Percentiles rank a stretch among this genome's conserved stretches.
Evolutionary conservation across 2,329 filamentous ascomycete species (phyloP).

Genomic region (Exophiala sp.): DNA sequence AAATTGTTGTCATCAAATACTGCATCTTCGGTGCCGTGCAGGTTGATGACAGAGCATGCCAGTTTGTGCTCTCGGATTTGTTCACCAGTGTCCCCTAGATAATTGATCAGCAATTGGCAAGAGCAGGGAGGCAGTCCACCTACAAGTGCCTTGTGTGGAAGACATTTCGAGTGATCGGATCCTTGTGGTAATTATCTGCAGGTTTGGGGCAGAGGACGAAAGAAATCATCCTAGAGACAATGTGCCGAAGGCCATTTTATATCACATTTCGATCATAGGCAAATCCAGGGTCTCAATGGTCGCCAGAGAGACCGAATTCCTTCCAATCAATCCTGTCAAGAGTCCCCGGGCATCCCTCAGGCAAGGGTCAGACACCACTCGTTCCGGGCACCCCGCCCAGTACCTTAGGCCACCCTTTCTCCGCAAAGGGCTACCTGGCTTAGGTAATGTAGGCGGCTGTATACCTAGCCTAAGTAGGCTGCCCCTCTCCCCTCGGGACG

Average conservation of each 20-base stretch:
- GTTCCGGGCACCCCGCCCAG: no score
- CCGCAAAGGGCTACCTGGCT: no score
- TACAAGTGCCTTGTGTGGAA: slow-evolving; percentile 2
- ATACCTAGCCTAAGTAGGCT: no score
- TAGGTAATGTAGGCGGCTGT: no score
- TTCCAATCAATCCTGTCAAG: neutral
- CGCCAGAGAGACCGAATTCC: neutral
- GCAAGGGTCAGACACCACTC: neutral
- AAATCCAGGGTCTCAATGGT: neutral
- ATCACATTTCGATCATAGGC: no score
- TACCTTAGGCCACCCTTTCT: no score
- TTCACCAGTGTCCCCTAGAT: slow-evolving; percentile 20
- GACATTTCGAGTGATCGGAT: neutral
- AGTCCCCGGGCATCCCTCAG: neutral
- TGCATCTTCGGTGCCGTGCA: slow-evolving; percentile 18
- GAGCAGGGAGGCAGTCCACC: neutral
- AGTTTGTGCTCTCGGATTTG: slow-evolving; percentile 22
- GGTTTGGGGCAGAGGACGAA: no score
- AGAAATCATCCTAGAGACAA: no score
- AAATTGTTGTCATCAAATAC: slow-evolving; percentile 16
- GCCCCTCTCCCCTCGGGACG: no score
- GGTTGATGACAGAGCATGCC: slow-evolving; percentile 22
- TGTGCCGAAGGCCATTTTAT: no score
- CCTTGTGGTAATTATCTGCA: no score
- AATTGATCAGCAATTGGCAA: neutral